Conservation (phyloP, 78 protist genomes). For the Tieghemostelium lacteum region DNA sequence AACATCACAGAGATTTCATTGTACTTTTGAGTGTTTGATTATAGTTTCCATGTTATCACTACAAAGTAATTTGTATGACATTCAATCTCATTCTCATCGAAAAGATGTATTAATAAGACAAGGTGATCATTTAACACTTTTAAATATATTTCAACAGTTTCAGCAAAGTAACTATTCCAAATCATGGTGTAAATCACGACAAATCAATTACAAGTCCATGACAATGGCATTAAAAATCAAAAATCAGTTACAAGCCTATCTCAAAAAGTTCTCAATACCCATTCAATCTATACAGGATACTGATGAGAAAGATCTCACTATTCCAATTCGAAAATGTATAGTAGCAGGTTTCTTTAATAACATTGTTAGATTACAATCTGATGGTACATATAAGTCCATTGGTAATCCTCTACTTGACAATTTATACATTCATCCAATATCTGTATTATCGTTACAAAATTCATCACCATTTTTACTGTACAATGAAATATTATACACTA, state of each 20-base stretch:
- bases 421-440: slow-evolving; percentile 87
- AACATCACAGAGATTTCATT: slow-evolving; percentile 65
- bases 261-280: slow-evolving; percentile 29
- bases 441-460: slow-evolving; percentile 55
- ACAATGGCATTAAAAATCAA: slow-evolving; percentile 48
- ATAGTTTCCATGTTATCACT: slow-evolving; percentile 88
- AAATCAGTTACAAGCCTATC: slow-evolving; percentile 66
- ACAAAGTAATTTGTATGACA: slow-evolving; percentile 45
- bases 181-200: slow-evolving; percentile 71
- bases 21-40: slow-evolving; percentile 79
- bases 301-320: background rate
- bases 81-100: slow-evolving; percentile 10
- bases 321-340: slow-evolving; percentile 60
- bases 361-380: slow-evolving; percentile 77
- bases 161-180: background rate
- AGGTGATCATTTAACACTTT: slow-evolving; percentile 93
- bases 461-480: slow-evolving; percentile 87
- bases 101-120: slow-evolving; percentile 76
- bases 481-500: slow-evolving; percentile 79
- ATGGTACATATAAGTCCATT: slow-evolving; percentile 45
- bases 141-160: slow-evolving; percentile 73
- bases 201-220: slow-evolving; percentile 54
- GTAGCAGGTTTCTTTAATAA: slow-evolving; percentile 87
- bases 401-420: too few species aligned
- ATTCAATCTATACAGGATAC: slow-evolving; percentile 1